phyloP scores from a whole-genome alignment of 768 basidiomycete genomes.

The Roridomyces roridus region DNA sequence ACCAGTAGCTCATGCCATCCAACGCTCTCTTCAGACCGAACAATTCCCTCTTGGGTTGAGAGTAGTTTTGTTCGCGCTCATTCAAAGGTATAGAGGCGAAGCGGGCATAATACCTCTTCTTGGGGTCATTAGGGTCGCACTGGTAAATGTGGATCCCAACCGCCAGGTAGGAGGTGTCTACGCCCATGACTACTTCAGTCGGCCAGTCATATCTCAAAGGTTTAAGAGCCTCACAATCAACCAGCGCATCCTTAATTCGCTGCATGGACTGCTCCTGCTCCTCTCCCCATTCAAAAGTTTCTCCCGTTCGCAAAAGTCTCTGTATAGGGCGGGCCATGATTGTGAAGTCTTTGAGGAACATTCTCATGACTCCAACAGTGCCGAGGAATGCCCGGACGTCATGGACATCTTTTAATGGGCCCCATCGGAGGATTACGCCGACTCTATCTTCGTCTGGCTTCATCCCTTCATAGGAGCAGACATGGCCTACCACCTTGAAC shows the following conservation, averaged over 20 bases:
- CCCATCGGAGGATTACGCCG: not conserved
- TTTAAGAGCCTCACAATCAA: no score
- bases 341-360: not conserved
- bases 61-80: slow-evolving; percentile 37
- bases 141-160: slow-evolving; percentile 28
- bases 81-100: no score
- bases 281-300: no score
- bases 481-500: slow-evolving; percentile 2
- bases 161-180: no score
- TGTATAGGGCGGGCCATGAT: not conserved
- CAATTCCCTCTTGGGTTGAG: slow-evolving; percentile 47
- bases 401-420: not conserved
- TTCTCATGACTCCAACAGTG: not conserved
- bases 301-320: not conserved
- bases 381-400: not conserved
- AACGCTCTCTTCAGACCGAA: slow-evolving; percentile 40
- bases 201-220: no score
- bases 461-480: slow-evolving; percentile 3
- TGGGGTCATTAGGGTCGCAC: slow-evolving; percentile 43
- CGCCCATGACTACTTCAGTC: no score
- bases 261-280: no score
- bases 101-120: no score
- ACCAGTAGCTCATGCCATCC: slow-evolving; percentile 16
- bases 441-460: not conserved
- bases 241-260: no score